Conservation (phyloP, 2,329 filamentous ascomycete genomes). For the Nothopassalora personata region DNA sequence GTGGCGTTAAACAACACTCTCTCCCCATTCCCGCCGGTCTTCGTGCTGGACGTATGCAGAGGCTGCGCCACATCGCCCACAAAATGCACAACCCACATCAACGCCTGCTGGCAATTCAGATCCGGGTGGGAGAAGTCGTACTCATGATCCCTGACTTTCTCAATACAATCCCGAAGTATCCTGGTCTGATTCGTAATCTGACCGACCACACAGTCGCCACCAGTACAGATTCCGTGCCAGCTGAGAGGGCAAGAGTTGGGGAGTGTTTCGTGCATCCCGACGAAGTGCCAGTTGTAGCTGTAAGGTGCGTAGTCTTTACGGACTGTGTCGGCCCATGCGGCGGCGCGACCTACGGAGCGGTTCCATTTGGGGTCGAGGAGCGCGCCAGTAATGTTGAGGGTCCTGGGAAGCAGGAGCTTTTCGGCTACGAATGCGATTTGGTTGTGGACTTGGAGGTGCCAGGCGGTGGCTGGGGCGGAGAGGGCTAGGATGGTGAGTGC, state of each 20-base stretch:
- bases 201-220: constrained; percentile 38
- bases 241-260: background rate
- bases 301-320: constrained; percentile 37
- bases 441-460: constrained; percentile 32
- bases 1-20: constrained; percentile 34
- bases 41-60: constrained; percentile 37
- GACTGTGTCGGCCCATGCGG: constrained; percentile 38
- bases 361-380: constrained; percentile 39
- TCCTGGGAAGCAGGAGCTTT: constrained; percentile 32
- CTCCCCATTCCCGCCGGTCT: constrained; percentile 36
- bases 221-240: constrained; percentile 24
- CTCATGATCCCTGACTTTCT: constrained; percentile 26
- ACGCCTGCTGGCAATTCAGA: constrained; percentile 37
- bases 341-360: constrained; percentile 36
- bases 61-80: constrained; percentile 40
- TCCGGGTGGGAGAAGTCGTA: constrained; percentile 25
- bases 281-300: constrained; percentile 41
- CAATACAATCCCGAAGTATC: constrained; percentile 35
- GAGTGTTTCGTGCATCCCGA: constrained; percentile 33
- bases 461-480: background rate
- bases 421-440: constrained; percentile 40
- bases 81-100: constrained; percentile 41
- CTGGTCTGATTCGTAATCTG: constrained; percentile 40
- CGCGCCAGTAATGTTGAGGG: constrained; percentile 29
- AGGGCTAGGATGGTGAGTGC: background rate